These are phyloP conservation scores for Coniochaeta prunicola DNA, from an alignment of 2,329 filamentous ascomycete genomes.

Conservation along the genomic window DNA sequence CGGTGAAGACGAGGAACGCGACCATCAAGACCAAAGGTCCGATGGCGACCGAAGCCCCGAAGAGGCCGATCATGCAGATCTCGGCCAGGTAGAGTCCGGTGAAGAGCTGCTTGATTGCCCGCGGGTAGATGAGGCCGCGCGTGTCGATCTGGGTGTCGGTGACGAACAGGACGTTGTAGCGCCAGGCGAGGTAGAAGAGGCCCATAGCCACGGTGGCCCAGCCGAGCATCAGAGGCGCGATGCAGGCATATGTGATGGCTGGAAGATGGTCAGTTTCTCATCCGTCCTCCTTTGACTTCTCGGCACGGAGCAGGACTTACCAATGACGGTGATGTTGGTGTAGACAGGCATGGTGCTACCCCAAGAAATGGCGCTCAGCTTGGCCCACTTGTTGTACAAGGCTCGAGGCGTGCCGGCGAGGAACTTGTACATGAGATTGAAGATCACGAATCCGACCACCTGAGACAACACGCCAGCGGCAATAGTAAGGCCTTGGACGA, in stretches of 20 bases:
- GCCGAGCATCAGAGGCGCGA: slow-evolving; percentile 75
- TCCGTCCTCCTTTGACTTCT: background rate
- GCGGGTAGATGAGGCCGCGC: slow-evolving; percentile 79
- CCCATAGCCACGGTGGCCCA: slow-evolving; percentile 75
- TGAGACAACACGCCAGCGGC: slow-evolving; percentile 71
- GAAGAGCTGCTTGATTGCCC: slow-evolving; percentile 79
- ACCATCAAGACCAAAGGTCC: slow-evolving; percentile 72
- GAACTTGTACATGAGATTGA: slow-evolving; percentile 65
- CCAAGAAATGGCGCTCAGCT: slow-evolving; percentile 69
- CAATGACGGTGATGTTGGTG: slow-evolving; percentile 73
- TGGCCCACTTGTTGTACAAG: slow-evolving; percentile 72
- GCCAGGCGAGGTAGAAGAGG: slow-evolving; percentile 80
- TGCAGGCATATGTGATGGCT: slow-evolving; percentile 80
- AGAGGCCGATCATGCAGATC: slow-evolving; percentile 77
- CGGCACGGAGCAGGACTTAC: slow-evolving; percentile 32
- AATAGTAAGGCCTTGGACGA: slow-evolving; percentile 81
- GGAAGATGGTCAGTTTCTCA: slow-evolving; percentile 12
- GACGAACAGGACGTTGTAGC: slow-evolving; percentile 87
- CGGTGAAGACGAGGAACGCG: slow-evolving; percentile 65
- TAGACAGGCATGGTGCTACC: slow-evolving; percentile 76
- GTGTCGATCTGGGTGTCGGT: slow-evolving; percentile 77
- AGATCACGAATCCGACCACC: slow-evolving; percentile 61
- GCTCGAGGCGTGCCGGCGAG: slow-evolving; percentile 72
- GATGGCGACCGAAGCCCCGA: slow-evolving; percentile 60
- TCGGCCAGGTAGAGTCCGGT: slow-evolving; percentile 78